A percentile compares a stretch with the other conserved stretches of the same genome.
Evolutionary conservation across 768 basidiomycete species (phyloP).

Genomic region (Boletus insuetus): DNA sequence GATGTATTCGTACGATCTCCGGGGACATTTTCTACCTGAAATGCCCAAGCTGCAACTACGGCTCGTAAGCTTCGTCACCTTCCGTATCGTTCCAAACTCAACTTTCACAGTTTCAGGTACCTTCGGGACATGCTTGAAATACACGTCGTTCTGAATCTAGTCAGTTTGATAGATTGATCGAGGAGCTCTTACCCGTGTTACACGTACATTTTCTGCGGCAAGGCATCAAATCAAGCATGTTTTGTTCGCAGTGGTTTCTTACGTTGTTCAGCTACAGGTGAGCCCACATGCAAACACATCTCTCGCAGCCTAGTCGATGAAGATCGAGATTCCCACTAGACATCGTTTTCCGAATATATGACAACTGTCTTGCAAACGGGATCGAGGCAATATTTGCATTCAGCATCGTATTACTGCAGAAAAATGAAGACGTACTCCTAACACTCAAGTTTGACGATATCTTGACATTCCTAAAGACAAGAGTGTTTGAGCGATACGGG

Average conservation of each 20-base stretch:
- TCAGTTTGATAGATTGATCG: slow-evolving; percentile 91
- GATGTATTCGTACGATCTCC: slow-evolving; percentile 95
- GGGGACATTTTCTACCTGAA: slow-evolving; percentile 97
- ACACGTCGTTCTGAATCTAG: slow-evolving; percentile 15
- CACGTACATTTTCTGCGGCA: slow-evolving; percentile 92
- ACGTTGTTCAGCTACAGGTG: slow-evolving; percentile 95
- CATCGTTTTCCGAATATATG: slow-evolving; percentile 94
- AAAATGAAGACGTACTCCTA: slow-evolving; percentile 80
- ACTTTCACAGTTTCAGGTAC: slow-evolving; percentile 56
- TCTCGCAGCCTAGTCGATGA: neutral
- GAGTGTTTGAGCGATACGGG: slow-evolving; percentile 82
- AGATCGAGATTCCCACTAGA: slow-evolving; percentile 81
- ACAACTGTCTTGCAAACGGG: slow-evolving; percentile 93
- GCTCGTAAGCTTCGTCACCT: slow-evolving; percentile 49
- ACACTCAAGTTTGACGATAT: slow-evolving; percentile 90
- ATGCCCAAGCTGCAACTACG: slow-evolving; percentile 97
- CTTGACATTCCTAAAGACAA: slow-evolving; percentile 75
- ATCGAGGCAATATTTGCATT: slow-evolving; percentile 98
- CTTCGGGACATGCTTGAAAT: slow-evolving; percentile 7
- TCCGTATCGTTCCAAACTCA: neutral
- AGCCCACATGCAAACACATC: slow-evolving; percentile 15
- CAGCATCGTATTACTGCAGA: slow-evolving; percentile 79
- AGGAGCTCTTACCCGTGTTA: slow-evolving; percentile 88
- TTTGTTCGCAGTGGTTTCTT: slow-evolving; percentile 97
- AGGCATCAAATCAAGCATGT: slow-evolving; percentile 97